A percentile compares a stretch with the other conserved stretches of the same genome.
These are phyloP conservation scores for Naegleria fowleri DNA, from an alignment of 208 protist genomes.

Conservation along the genomic window DNA sequence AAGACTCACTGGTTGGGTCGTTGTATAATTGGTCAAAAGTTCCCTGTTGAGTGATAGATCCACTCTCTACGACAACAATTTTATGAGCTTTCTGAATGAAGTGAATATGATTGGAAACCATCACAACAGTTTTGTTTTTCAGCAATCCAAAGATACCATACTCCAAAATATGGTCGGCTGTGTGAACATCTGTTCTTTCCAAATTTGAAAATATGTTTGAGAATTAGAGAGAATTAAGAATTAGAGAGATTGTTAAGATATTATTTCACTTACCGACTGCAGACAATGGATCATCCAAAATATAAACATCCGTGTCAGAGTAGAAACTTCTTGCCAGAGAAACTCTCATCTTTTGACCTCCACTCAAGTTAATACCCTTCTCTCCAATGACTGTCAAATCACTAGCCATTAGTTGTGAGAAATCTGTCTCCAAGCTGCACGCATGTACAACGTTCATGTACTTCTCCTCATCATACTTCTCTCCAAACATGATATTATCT, in stretches of 20 bases:
- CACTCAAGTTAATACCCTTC: slow-evolving; percentile 50
- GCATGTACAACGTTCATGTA: slow-evolving; percentile 35
- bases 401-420: slow-evolving; percentile 36
- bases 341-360: slow-evolving; percentile 51
- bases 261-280: slow-evolving; percentile 30
- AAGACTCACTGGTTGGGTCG: background rate
- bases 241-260: background rate
- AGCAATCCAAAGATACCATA: slow-evolving; percentile 55
- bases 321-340: background rate
- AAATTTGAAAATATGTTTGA: background rate
- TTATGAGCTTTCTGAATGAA: slow-evolving; percentile 65
- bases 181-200: slow-evolving; percentile 30
- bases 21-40: background rate
- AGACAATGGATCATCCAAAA: slow-evolving; percentile 52
- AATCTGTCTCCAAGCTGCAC: slow-evolving; percentile 40
- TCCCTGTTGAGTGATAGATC: slow-evolving; percentile 47
- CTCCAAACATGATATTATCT: slow-evolving; percentile 47
- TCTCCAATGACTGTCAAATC: slow-evolving; percentile 54
- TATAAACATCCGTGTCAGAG: slow-evolving; percentile 18
- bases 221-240: background rate
- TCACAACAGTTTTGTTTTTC: slow-evolving; percentile 65
- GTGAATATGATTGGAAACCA: slow-evolving; percentile 88
- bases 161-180: slow-evolving; percentile 60
- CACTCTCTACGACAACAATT: slow-evolving; percentile 71
- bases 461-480: slow-evolving; percentile 6